Conservation (phyloP, 2,329 filamentous ascomycete genomes). For the Xylariaceae sp. region DNA sequence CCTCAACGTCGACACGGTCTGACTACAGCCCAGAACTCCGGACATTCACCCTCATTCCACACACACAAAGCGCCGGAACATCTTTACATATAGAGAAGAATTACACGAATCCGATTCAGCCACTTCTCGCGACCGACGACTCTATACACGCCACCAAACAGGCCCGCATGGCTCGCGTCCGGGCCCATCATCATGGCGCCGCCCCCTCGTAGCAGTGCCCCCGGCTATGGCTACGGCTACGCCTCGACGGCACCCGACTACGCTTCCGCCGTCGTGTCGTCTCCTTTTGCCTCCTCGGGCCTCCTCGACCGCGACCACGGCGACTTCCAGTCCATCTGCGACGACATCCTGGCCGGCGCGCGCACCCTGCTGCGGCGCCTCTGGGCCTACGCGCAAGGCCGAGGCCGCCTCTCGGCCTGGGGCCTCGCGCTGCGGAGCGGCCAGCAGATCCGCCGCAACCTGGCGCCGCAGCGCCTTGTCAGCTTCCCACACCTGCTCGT, state of each 20-base stretch:
- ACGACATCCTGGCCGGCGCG: slow-evolving; percentile 27
- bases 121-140: too few relatives aligned
- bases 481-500: slow-evolving; percentile 63
- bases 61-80: too few relatives aligned
- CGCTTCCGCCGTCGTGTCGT: slow-evolving; percentile 9
- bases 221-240: slow-evolving; percentile 5
- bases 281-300: slow-evolving; percentile 13
- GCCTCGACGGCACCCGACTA: slow-evolving; percentile 7
- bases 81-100: too few relatives aligned
- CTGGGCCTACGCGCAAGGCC: slow-evolving; percentile 36
- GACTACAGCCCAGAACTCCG: too few relatives aligned
- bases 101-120: too few relatives aligned
- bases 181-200: slow-evolving; percentile 25
- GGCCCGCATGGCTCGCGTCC: slow-evolving; percentile 17
- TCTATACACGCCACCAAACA: too few relatives aligned
- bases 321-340: slow-evolving; percentile 28
- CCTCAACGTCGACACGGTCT: too few relatives aligned
- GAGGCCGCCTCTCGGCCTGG: slow-evolving; percentile 29
- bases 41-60: too few relatives aligned
- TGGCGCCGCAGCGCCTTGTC: slow-evolving; percentile 43
- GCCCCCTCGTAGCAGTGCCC: slow-evolving; percentile 29
- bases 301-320: slow-evolving; percentile 16
- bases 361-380: slow-evolving; percentile 23
- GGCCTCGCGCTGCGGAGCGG: slow-evolving; percentile 21
- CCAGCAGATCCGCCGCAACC: slow-evolving; percentile 34